Evolutionary conservation across 768 basidiomycete species (phyloP).

Genomic region (Suillus weaverae): DNA sequence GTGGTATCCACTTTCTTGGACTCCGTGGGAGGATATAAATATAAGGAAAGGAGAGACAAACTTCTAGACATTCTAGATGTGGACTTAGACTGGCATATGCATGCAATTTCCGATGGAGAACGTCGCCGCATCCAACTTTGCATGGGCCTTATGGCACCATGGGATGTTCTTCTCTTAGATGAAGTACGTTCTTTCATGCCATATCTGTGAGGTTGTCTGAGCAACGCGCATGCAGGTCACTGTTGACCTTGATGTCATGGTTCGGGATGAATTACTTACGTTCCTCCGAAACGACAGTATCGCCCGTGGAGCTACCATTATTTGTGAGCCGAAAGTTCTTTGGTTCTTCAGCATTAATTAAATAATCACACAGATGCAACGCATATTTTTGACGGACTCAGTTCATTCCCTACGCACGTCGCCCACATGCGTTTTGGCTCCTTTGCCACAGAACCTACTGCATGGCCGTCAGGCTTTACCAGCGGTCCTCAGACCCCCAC

Average conservation of each 20-base stretch:
- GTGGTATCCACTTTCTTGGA: slow-evolving; percentile 93
- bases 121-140: slow-evolving; percentile 90
- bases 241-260: slow-evolving; percentile 95
- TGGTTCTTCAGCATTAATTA: slow-evolving; percentile 9
- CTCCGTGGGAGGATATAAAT: slow-evolving; percentile 92
- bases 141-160: slow-evolving; percentile 93
- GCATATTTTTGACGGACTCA: slow-evolving; percentile 94
- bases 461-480: slow-evolving; percentile 60
- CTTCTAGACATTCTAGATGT: slow-evolving; percentile 92
- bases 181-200: slow-evolving; percentile 56
- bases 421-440: slow-evolving; percentile 87
- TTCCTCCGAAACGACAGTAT: slow-evolving; percentile 87
- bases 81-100: slow-evolving; percentile 96
- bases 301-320: slow-evolving; percentile 77
- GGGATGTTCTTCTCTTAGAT: slow-evolving; percentile 91
- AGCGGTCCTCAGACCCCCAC: slow-evolving; percentile 25
- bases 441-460: slow-evolving; percentile 62
- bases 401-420: slow-evolving; percentile 90
- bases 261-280: slow-evolving; percentile 84
- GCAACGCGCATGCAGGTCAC: slow-evolving; percentile 62
- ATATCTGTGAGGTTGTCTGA: slow-evolving; percentile 8
- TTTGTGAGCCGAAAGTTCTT: slow-evolving; percentile 55
- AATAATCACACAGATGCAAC: slow-evolving; percentile 69
- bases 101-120: slow-evolving; percentile 94
- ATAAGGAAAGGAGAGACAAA: slow-evolving; percentile 83